Conservation (phyloP, 2,329 filamentous ascomycete genomes). For the Emmonsiellopsis sp. region DNA sequence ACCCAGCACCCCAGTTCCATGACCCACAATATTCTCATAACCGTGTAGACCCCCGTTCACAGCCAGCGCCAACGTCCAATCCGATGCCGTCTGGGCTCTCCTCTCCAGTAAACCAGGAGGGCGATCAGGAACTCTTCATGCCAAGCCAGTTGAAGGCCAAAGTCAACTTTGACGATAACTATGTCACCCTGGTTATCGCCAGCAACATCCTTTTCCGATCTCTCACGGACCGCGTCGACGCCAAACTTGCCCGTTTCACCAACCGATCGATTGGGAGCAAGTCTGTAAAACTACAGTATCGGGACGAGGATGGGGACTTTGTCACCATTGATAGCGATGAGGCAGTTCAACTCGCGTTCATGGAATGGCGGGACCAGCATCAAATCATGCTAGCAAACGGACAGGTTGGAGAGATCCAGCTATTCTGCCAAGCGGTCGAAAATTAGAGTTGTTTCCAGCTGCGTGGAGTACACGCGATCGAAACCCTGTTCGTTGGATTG, state of each 20-base stretch:
- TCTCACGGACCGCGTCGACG: conserved; percentile 89
- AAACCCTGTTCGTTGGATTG: neutral
- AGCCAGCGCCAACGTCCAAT: conserved; percentile 14
- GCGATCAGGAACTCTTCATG: conserved; percentile 35
- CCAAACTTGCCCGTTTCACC: conserved; percentile 81
- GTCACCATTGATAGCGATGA: conserved; percentile 93
- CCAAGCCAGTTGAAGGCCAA: conserved; percentile 87
- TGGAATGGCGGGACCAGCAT: conserved; percentile 79
- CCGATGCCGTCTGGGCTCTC: conserved; percentile 13
- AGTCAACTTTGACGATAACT: conserved; percentile 84
- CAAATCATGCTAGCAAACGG: conserved; percentile 51
- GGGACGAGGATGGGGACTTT: conserved; percentile 85
- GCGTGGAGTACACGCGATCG: neutral
- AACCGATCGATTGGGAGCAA: conserved; percentile 73
- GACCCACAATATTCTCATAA: conserved; percentile 29
- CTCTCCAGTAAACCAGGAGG: conserved; percentile 25
- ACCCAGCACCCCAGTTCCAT: conserved; percentile 26
- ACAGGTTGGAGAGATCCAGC: conserved; percentile 79
- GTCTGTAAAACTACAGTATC: conserved; percentile 77
- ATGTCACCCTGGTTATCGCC: conserved; percentile 89
- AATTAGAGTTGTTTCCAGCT: neutral
- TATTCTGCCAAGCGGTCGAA: conserved; percentile 59
- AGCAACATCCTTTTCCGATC: conserved; percentile 93
- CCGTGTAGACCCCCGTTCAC: conserved; percentile 11
- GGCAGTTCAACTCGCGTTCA: conserved; percentile 90